Evolutionary conservation across 2,329 filamentous ascomycete genomes (phyloP).

Genomic region (Fonsecaea pedrosoi): DNA sequence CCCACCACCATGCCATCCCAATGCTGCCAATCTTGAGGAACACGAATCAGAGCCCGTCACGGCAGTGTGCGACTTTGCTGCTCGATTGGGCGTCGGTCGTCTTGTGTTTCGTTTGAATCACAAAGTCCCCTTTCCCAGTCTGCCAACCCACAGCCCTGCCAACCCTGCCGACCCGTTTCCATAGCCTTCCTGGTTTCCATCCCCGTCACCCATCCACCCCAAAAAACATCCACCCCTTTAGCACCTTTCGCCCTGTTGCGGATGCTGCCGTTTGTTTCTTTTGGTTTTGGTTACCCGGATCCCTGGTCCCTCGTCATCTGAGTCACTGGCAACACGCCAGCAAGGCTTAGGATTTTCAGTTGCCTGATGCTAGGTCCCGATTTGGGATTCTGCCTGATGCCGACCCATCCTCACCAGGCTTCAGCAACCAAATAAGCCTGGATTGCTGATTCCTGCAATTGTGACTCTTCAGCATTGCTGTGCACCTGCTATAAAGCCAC

Average conservation of each 20-base stretch:
- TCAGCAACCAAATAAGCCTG: conserved; percentile 24
- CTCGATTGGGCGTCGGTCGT: conserved; percentile 10
- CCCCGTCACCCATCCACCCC: conserved; percentile 8
- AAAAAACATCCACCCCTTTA: conserved; percentile 6
- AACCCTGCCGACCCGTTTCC: background rate
- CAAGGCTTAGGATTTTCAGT: conserved; percentile 31
- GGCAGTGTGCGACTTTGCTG: conserved; percentile 1
- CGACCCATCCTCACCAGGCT: conserved; percentile 29
- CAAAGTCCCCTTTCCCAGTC: conserved; percentile 7
- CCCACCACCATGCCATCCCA: conserved; percentile 1
- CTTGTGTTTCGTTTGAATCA: conserved; percentile 11
- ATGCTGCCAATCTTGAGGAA: conserved; percentile 7
- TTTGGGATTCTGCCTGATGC: conserved; percentile 32
- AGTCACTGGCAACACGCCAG: conserved; percentile 20
- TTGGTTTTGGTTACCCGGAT: conserved; percentile 18
- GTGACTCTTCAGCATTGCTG: conserved; percentile 27
- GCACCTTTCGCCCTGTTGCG: conserved; percentile 20
- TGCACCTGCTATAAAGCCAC: conserved; percentile 25
- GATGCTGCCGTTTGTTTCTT: conserved; percentile 28
- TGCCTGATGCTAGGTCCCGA: conserved; percentile 34
- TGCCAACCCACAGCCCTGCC: conserved; percentile 13
- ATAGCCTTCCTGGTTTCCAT: conserved; percentile 12
- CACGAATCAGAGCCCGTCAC: conserved; percentile 5
- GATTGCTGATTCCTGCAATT: conserved; percentile 24
- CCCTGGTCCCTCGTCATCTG: conserved; percentile 27